Evolutionary conservation across 805 yeast genomes (phyloP).

Genomic region (Sugiyamaella marilandica): DNA sequence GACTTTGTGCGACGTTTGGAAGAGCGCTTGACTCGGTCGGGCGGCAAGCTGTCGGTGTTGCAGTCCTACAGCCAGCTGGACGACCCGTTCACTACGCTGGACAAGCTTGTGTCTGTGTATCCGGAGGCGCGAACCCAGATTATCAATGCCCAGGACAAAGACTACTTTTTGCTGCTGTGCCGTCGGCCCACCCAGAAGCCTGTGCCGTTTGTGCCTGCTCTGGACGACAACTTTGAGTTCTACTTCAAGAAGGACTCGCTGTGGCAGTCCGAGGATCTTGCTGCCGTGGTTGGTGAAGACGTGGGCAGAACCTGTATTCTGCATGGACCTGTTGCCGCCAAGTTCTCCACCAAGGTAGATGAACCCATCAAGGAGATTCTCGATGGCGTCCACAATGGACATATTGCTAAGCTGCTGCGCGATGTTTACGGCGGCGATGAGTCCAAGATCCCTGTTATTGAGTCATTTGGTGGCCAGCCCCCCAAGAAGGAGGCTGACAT

Average conservation of each 20-base stretch:
- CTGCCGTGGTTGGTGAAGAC: conserved; percentile 91
- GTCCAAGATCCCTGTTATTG: conserved; percentile 76
- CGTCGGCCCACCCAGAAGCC: conserved; percentile 88
- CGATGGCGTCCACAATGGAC: conserved; percentile 87
- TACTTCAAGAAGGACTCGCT: conserved; percentile 98
- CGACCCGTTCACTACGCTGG: conserved; percentile 58
- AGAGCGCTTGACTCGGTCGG: conserved; percentile 76
- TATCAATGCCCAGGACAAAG: conserved; percentile 92
- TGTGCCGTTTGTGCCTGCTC: conserved; percentile 93
- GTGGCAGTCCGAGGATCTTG: conserved; percentile 98
- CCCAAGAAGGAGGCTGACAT: conserved; percentile 33
- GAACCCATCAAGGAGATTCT: conserved; percentile 90
- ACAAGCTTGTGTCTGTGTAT: conserved; percentile 58
- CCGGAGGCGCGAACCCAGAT: conserved; percentile 76
- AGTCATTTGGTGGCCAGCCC: conserved; percentile 73
- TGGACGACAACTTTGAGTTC: conserved; percentile 90
- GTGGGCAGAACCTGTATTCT: conserved; percentile 98
- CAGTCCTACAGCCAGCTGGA: conserved; percentile 68
- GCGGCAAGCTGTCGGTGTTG: conserved; percentile 52
- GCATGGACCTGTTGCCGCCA: conserved; percentile 98
- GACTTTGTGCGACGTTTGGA: conserved; percentile 88
- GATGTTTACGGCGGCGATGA: conserved; percentile 69
- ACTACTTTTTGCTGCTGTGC: conserved; percentile 80
- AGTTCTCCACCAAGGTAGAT: conserved; percentile 76
- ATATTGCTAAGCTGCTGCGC: conserved; percentile 60